These are phyloP conservation scores for Ormosia emarginata DNA, from an alignment of 306 rosid genomes.

Conservation along the genomic window DNA sequence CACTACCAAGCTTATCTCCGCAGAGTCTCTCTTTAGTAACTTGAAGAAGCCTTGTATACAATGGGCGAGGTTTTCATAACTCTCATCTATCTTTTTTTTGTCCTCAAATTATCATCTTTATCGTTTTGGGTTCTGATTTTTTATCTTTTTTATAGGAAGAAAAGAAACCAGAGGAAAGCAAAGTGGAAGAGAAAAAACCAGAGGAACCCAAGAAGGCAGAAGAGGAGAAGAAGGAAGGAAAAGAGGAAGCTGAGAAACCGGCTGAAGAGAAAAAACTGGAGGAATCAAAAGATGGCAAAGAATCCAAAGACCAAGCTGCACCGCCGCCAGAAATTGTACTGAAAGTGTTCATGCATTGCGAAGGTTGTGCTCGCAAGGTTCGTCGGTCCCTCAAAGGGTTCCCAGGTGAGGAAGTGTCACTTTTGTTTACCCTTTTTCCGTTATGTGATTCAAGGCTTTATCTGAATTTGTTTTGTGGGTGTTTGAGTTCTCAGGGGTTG, in stretches of 20 bases:
- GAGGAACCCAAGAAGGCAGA: slow-evolving; percentile 35
- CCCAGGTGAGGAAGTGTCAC: slow-evolving; percentile 39
- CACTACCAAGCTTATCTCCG: background rate
- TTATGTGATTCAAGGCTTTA: background rate
- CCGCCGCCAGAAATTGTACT: slow-evolving; percentile 69
- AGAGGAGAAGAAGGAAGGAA: slow-evolving; percentile 23
- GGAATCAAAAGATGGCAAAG: slow-evolving; percentile 29
- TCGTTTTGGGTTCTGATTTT: background rate
- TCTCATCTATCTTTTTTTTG: background rate
- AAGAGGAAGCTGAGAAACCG: background rate
- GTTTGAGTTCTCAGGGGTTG: slow-evolving; percentile 55
- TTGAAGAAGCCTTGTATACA: slow-evolving; percentile 3
- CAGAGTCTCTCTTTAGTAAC: background rate
- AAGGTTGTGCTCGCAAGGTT: slow-evolving; percentile 95
- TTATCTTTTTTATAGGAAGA: slow-evolving; percentile 41
- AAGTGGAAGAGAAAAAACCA: slow-evolving; percentile 46
- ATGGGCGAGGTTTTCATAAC: slow-evolving; percentile 61
- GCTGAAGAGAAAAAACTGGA: slow-evolving; percentile 23
- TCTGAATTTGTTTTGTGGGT: background rate
- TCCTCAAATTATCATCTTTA: background rate
- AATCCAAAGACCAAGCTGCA: slow-evolving; percentile 25
- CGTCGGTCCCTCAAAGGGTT: slow-evolving; percentile 76
- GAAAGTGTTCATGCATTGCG: slow-evolving; percentile 90
- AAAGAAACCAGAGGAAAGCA: slow-evolving; percentile 53
- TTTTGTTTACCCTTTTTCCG: background rate